Evolutionary conservation across 495 filamentous ascomycete genomes (phyloP).

Genomic region (Daldinia decipiens): DNA sequence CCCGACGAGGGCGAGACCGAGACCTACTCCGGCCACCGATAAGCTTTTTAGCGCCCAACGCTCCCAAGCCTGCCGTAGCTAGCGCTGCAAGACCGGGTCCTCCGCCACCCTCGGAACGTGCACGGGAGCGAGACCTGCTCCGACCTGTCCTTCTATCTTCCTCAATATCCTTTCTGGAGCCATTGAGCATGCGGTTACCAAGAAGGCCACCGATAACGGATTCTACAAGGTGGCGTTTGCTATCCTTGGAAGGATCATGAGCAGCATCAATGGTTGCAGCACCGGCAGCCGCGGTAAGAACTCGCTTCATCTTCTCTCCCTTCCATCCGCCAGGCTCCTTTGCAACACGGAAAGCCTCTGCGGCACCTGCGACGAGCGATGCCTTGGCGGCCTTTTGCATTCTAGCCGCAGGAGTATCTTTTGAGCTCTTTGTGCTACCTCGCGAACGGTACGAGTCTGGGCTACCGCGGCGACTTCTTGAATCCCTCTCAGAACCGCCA

Average conservation of each 20-base stretch:
- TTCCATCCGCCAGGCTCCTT: constrained; percentile 87
- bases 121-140: constrained; percentile 63
- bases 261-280: constrained; percentile 86
- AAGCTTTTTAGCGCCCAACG: constrained; percentile 82
- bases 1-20: constrained; percentile 55
- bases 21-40: constrained; percentile 71
- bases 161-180: constrained; percentile 70
- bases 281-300: constrained; percentile 85
- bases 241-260: constrained; percentile 76
- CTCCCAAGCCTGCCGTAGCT: constrained; percentile 78
- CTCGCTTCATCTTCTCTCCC: constrained; percentile 85
- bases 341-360: constrained; percentile 86
- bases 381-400: constrained; percentile 88
- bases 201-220: constrained; percentile 87
- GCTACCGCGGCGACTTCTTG: constrained; percentile 60
- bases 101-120: constrained; percentile 57
- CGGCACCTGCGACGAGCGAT: constrained; percentile 83
- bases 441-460: constrained; percentile 58
- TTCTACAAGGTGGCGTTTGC: constrained; percentile 72
- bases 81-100: constrained; percentile 69
- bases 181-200: constrained; percentile 82
- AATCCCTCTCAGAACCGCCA: constrained; percentile 63
- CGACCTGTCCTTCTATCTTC: constrained; percentile 62
- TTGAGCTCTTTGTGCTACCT: constrained; percentile 56
- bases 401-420: constrained; percentile 54